Evolutionary conservation across 2,329 filamentous ascomycete genomes (phyloP).

Genomic region (Cordyceps javanica): DNA sequence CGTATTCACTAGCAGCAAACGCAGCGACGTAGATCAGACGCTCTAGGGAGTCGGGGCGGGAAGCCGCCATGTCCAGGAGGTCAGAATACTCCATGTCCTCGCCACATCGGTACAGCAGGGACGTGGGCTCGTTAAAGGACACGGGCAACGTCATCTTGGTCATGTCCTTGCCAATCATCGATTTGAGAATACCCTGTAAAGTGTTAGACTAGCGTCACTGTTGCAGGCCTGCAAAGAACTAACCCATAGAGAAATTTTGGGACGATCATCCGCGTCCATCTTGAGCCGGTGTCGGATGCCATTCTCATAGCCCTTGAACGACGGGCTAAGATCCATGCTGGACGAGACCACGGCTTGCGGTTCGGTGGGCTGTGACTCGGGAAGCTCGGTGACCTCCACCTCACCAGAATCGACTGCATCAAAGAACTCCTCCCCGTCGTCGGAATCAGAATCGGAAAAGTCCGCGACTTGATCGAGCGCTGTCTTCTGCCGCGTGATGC

Average conservation of each 20-base stretch:
- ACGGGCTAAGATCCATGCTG: conserved; percentile 61
- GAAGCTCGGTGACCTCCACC: conserved; percentile 70
- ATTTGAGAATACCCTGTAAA: conserved; percentile 82
- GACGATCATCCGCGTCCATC: conserved; percentile 86
- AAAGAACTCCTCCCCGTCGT: conserved; percentile 89
- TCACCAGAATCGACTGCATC: conserved; percentile 93
- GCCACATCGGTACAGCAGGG: conserved; percentile 84
- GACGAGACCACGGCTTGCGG: conserved; percentile 31
- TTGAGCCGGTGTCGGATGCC: conserved; percentile 73
- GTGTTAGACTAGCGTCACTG: conserved; percentile 17
- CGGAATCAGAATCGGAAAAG: conserved; percentile 74
- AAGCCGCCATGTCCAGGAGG: conserved; percentile 80
- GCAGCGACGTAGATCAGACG: conserved; percentile 91
- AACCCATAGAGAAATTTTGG: conserved; percentile 95
- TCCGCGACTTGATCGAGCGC: conserved; percentile 65
- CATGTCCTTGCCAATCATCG: conserved; percentile 99
- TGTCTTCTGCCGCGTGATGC: conserved; percentile 52
- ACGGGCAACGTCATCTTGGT: conserved; percentile 98
- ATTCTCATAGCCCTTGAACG: conserved; percentile 88
- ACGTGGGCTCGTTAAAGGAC: conserved; percentile 97
- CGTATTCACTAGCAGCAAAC: conserved; percentile 94
- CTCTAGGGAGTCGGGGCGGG: conserved; percentile 80
- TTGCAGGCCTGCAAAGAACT: conserved; percentile 26
- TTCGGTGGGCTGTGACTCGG: conserved; percentile 17
- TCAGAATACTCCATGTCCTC: conserved; percentile 99